Conservation (phyloP, 164 flowering plant species). For the Aristolochia fimbriata region DNA sequence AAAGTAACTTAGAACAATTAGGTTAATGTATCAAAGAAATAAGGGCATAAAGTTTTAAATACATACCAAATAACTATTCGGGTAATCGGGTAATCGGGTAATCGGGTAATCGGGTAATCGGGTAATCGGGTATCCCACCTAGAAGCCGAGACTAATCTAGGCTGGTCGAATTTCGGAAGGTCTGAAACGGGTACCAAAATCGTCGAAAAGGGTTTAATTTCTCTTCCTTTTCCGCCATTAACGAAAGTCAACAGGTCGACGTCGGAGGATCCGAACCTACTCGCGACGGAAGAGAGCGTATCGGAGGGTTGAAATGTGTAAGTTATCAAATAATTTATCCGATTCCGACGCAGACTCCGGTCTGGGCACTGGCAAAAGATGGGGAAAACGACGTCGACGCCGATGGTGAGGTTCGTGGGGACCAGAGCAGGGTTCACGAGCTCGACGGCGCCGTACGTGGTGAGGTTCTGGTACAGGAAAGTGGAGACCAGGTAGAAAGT, state of each 20-base stretch:
- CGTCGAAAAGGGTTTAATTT: slow-evolving; percentile 24
- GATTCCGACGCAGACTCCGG: slow-evolving; percentile 22
- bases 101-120: too few species aligned
- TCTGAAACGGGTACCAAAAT: slow-evolving; percentile 57
- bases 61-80: too few species aligned
- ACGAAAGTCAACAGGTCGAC: slow-evolving; percentile 21
- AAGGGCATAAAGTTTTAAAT: too few species aligned
- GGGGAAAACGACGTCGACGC: slow-evolving; percentile 42
- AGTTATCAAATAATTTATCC: slow-evolving; percentile 37
- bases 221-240: slow-evolving; percentile 30
- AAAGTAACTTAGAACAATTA: too few species aligned
- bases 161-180: slow-evolving; percentile 49
- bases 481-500: slow-evolving; percentile 58
- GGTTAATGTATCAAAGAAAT: too few species aligned
- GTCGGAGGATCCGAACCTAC: slow-evolving; percentile 28
- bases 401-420: slow-evolving; percentile 36
- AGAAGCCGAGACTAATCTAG: slow-evolving; percentile 15
- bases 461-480: slow-evolving; percentile 42
- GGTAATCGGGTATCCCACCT: too few species aligned
- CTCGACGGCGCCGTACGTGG: slow-evolving; percentile 62
- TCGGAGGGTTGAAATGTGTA: slow-evolving; percentile 69
- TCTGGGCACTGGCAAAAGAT: slow-evolving; percentile 76
- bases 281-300: slow-evolving; percentile 34
- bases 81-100: too few species aligned
- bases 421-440: slow-evolving; percentile 55